Evolutionary conservation across 257 asterid genomes (phyloP), one percentile per base, ranked within the genome.

Genomic region (Ligustrum vulgare): DNA sequence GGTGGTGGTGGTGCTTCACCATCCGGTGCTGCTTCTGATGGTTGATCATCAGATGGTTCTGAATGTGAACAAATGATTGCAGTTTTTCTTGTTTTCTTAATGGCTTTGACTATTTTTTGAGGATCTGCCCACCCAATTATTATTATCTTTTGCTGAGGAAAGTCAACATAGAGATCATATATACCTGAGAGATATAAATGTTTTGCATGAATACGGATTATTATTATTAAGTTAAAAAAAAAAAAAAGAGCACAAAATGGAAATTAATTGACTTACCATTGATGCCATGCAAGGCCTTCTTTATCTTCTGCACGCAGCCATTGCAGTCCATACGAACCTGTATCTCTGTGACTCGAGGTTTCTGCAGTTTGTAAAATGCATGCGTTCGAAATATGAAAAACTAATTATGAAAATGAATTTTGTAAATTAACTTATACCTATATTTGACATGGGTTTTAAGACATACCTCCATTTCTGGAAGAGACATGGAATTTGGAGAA

Each of bases 71-170:
- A 91, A 67, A 93, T 86, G 63, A 86, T 74, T 41, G 97, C 98
- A 31, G 74, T 87, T 77, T 91, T 93, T 76, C 96, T 91, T 20
- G 91, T 91, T 77, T 88, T 93, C 79, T 84, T 93, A 47, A 91
- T 78, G 77, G 98, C 98, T 82, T 87, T 91, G 51, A 87, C 89
- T 73, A 93, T 89, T 28, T 82, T 84, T 51, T 81, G 89, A 33
- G 96, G 94, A 70, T 93, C 98, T 4, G 88, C 97, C 83, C 90
- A 84, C 77, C 98, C 98, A 41, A 93, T 80, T 80, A 93, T 83
- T 25, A 90, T 89, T 67, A 93, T 54, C 79, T 87, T 93, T 71
- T 93, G 98, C 79, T 87, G 89, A 72, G 94, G 93, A 63, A 91
- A 83, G 75, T 93, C 97, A 31, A 93, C 70, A 63, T 91, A 89